A percentile compares a stretch with the other conserved stretches of the same genome.
phyloP scores from a whole-genome alignment of 2,329 filamentous ascomycete genomes.

The Xylariaceae sp. region DNA sequence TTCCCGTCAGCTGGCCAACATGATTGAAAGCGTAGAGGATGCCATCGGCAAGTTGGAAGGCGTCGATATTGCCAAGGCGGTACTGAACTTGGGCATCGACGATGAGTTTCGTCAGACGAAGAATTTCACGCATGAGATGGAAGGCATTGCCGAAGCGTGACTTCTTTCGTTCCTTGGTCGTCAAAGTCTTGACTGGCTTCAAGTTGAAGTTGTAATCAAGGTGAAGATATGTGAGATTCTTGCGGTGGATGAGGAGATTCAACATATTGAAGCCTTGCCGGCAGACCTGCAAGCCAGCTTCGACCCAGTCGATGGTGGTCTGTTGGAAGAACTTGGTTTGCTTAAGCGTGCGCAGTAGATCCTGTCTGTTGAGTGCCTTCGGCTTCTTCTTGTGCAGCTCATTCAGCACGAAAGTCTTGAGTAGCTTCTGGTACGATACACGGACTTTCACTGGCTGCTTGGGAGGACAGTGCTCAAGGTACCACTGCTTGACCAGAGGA shows the following conservation, averaged over 20 bases:
- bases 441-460: conserved; percentile 90
- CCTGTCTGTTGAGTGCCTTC: conserved; percentile 93
- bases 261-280: conserved; percentile 99
- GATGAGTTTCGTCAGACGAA: conserved; percentile 92
- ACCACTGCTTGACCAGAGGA: conserved; percentile 96
- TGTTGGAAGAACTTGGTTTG: conserved; percentile 99
- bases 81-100: conserved; percentile 99
- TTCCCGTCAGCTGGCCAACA: conserved; percentile 94
- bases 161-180: conserved; percentile 98
- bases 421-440: conserved; percentile 95
- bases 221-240: conserved; percentile 97
- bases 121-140: conserved; percentile 96
- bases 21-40: conserved; percentile 99
- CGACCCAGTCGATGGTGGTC: conserved; percentile 98
- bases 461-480: conserved; percentile 88
- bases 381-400: conserved; percentile 94
- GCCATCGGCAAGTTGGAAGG: conserved; percentile 95
- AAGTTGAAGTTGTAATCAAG: conserved; percentile 99
- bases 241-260: conserved; percentile 93
- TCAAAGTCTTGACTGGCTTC: conserved; percentile 97
- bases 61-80: conserved; percentile 93
- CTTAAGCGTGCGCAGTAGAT: conserved; percentile 82
- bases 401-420: conserved; percentile 94
- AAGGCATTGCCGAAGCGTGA: conserved; percentile 98
- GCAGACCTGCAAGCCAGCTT: conserved; percentile 96